Evolutionary conservation across 2,329 filamentous ascomycete genomes (phyloP).

Genomic region (Botryotinia narcissicola): DNA sequence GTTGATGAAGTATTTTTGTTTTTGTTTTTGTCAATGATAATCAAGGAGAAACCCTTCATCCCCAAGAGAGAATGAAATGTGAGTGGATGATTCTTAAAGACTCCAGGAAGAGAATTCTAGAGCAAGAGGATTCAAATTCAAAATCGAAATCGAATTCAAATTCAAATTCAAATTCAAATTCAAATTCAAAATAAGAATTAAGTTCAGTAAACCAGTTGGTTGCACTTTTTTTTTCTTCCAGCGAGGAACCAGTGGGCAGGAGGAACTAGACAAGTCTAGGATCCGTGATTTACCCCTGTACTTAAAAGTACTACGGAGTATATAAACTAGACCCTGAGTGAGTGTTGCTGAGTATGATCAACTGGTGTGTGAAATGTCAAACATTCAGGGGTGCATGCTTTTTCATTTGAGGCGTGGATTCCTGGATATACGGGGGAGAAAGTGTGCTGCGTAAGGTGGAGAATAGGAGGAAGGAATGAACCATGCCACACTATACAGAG

Average conservation of each 20-base stretch:
- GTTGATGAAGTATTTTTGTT: not conserved
- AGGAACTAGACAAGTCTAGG: not conserved
- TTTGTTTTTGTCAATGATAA: not conserved
- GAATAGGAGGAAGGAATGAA: conserved; percentile 1
- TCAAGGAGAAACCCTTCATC: conserved; percentile 1
- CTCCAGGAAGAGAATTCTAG: not conserved
- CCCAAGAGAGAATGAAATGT: not conserved
- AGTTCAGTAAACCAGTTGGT: not conserved
- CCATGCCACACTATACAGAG: not conserved
- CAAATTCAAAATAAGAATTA: not conserved
- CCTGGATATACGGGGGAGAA: not conserved
- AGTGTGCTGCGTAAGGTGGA: not conserved
- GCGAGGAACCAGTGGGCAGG: conserved; percentile 5
- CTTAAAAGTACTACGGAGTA: not conserved
- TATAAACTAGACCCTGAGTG: conserved; percentile 9
- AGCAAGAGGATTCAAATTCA: not conserved
- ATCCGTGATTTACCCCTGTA: not conserved
- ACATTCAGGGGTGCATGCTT: conserved; percentile 15
- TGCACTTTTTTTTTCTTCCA: not conserved
- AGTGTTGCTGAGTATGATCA: not conserved
- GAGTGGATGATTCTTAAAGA: not conserved
- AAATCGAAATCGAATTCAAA: not conserved
- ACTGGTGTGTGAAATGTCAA: conserved; percentile 7
- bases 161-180: not conserved
- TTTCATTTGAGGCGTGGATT: conserved; percentile 12